These are phyloP conservation scores for Myxozyma geophila DNA, from an alignment of 805 yeast species.

Conservation along the genomic window DNA sequence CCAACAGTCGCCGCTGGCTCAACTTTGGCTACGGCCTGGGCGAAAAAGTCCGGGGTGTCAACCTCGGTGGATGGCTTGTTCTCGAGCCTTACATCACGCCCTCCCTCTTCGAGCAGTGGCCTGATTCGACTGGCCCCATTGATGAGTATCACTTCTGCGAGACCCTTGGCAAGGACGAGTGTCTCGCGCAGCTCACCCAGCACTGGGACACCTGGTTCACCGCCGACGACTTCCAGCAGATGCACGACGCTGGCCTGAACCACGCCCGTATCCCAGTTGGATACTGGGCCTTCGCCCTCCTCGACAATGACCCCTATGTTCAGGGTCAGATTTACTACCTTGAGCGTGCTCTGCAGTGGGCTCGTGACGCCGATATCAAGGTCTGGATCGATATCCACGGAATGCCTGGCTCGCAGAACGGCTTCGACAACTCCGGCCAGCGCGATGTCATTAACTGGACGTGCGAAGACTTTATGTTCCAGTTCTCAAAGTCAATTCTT, in stretches of 20 bases:
- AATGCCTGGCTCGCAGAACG: constrained; percentile 92
- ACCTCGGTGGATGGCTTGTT: constrained; percentile 89
- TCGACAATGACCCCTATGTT: constrained; percentile 57
- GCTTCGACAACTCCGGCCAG: constrained; percentile 79
- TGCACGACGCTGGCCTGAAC: constrained; percentile 64
- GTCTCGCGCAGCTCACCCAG: constrained; percentile 52
- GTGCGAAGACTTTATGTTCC: constrained; percentile 52
- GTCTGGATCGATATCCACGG: constrained; percentile 94
- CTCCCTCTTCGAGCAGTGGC: constrained; percentile 63
- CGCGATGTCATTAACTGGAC: constrained; percentile 60
- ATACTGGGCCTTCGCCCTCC: constrained; percentile 65
- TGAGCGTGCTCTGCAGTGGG: constrained; percentile 81
- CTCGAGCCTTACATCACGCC: constrained; percentile 84
- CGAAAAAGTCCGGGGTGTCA: constrained; percentile 60
- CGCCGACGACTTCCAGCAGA: constrained; percentile 62
- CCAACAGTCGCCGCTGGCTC: constrained; percentile 31
- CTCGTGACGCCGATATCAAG: constrained; percentile 61
- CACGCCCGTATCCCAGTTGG: constrained; percentile 60
- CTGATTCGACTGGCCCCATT: constrained; percentile 60
- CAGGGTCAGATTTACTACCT: constrained; percentile 75
- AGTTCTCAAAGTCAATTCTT: constrained; percentile 60
- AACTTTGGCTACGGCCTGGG: constrained; percentile 36
- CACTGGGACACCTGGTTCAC: constrained; percentile 75
- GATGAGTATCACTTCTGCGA: constrained; percentile 79
- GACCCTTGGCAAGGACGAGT: constrained; percentile 52